Conservation (phyloP, 345 rosid genomes). For the Eucalyptus marginata region DNA sequence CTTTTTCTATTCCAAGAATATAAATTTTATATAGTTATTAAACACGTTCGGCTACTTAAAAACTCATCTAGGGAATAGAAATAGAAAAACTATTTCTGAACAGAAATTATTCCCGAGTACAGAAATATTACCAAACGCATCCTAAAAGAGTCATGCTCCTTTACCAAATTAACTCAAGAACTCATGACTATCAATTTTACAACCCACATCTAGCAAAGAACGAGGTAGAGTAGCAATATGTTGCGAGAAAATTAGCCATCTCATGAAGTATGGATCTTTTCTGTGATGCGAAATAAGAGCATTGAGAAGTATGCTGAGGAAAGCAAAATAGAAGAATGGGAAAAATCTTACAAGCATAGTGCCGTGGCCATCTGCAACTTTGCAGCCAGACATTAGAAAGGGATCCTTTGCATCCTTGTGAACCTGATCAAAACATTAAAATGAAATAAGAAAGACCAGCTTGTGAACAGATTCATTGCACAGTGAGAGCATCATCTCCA, state of each 20-base stretch:
- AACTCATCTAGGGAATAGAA: too few relatives aligned
- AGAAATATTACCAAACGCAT: too few relatives aligned
- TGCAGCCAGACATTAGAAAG: conserved; percentile 96
- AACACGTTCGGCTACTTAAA: too few relatives aligned
- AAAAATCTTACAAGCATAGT: conserved; percentile 61
- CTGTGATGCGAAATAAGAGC: not conserved
- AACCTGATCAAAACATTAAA: conserved; percentile 28
- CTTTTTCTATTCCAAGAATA: too few relatives aligned
- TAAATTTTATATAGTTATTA: too few relatives aligned
- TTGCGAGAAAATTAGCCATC: rapidly evolving
- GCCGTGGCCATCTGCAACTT: conserved; percentile 93
- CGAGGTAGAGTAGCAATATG: rapidly evolving
- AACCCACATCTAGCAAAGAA: not conserved
- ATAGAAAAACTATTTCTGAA: too few relatives aligned
- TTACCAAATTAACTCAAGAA: too few relatives aligned
- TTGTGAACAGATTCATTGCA: not conserved
- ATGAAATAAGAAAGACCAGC: not conserved
- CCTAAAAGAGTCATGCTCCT: too few relatives aligned
- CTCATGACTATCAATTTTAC: too few relatives aligned
- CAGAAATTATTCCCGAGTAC: too few relatives aligned
- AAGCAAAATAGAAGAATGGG: not conserved
- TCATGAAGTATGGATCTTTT: not conserved
- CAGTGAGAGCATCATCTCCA: not conserved
- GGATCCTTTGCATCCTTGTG: conserved; percentile 65
- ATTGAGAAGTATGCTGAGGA: not conserved